A percentile compares a stretch with the other conserved stretches of the same genome.
Conservation (phyloP, 345 rosid genomes). For the Murraya koenigii region DNA sequence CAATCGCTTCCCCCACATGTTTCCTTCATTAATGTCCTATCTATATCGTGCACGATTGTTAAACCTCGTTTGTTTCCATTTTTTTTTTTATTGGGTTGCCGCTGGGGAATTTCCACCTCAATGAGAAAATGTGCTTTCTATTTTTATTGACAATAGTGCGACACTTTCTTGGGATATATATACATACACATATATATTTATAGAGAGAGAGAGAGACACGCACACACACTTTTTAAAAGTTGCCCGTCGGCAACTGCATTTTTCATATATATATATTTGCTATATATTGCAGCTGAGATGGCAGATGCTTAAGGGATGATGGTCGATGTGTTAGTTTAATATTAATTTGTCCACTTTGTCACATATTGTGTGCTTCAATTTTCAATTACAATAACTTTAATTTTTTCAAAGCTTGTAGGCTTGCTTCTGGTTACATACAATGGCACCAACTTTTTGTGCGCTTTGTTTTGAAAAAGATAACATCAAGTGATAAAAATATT, state of each 20-base stretch:
- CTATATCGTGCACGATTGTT: conserved; percentile 12
- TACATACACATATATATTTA: too few species aligned
- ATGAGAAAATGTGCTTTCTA: background rate
- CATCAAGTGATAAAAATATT: background rate
- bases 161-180: background rate
- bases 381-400: background rate
- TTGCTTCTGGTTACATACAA: background rate
- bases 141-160: background rate
- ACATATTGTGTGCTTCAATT: background rate
- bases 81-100: background rate
- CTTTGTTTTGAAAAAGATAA: too few species aligned
- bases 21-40: background rate
- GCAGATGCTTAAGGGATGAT: background rate
- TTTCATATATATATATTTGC: background rate
- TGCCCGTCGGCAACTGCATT: background rate
- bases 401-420: background rate
- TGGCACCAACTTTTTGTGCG: background rate
- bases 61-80: background rate
- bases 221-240: background rate
- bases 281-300: background rate
- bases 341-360: background rate
- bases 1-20: background rate
- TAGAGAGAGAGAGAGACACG: too few species aligned
- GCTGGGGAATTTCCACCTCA: background rate
- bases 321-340: background rate